These are phyloP conservation scores for Pontederia paniculata DNA, from an alignment of 176 grass and related monocot genomes.

Conservation along the genomic window DNA sequence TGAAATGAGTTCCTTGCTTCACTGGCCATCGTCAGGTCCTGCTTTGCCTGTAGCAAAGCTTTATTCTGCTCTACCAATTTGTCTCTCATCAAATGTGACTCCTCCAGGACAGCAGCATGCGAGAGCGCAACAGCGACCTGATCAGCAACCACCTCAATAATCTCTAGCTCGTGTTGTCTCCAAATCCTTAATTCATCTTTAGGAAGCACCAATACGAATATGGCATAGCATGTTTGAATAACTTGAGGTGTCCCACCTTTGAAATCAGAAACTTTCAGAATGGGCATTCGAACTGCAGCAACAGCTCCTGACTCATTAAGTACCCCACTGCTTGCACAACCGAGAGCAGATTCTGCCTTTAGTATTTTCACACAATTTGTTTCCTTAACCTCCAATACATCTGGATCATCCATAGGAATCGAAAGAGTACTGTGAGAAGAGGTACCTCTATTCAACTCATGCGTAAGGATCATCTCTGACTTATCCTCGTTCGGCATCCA, in stretches of 20 bases:
- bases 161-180: constrained; percentile 7
- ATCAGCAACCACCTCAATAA: constrained; percentile 13
- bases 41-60: constrained; percentile 10
- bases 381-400: neutral
- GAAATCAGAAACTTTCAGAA: constrained; percentile 16
- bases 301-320: neutral
- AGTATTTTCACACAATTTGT: constrained; percentile 1
- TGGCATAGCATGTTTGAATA: constrained; percentile 11
- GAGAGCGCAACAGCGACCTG: constrained; percentile 19
- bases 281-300: constrained; percentile 17
- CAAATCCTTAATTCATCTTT: constrained; percentile 4
- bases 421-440: neutral
- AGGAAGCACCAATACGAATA: constrained; percentile 19
- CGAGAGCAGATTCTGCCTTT: neutral
- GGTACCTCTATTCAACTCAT: neutral
- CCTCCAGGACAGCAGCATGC: constrained; percentile 14
- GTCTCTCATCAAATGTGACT: constrained; percentile 16
- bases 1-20: constrained; percentile 9
- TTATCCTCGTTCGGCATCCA: constrained; percentile 15
- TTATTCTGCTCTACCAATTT: constrained; percentile 17
- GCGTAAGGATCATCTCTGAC: constrained; percentile 5
- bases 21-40: constrained; percentile 8
- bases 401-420: constrained; percentile 10
- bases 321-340: neutral
- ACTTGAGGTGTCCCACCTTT: constrained; percentile 10